Percentiles rank a stretch among this genome's conserved stretches.
Evolutionary conservation across 2,329 filamentous ascomycete species (phyloP).

Genomic region (Penicillium sp.): DNA sequence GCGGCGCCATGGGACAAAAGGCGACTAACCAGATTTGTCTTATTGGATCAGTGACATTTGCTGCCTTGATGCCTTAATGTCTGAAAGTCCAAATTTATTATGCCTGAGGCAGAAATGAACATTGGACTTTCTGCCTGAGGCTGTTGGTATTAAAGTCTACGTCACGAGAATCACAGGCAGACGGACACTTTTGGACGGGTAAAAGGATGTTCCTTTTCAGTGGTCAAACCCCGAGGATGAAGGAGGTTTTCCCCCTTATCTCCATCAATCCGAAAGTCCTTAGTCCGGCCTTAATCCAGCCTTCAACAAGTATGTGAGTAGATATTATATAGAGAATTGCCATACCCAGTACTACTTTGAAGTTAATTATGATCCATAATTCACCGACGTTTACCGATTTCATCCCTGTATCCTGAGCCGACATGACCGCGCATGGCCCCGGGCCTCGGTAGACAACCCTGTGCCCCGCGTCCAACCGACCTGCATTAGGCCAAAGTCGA

Average conservation of each 20-base stretch:
- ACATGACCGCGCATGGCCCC: conserved; percentile 25
- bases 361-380: too few species aligned
- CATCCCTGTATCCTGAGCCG: not conserved
- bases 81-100: not conserved
- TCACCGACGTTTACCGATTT: not conserved
- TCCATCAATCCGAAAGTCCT: not conserved
- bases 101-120: not conserved
- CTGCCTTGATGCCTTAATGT: not conserved
- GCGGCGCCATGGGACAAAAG: conserved; percentile 1
- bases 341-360: too few species aligned
- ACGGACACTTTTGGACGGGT: not conserved
- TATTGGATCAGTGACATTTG: not conserved
- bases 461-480: conserved; percentile 24
- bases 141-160: not conserved
- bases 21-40: not conserved
- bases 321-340: not conserved
- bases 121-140: not conserved
- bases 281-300: not conserved
- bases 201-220: not conserved
- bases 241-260: not conserved
- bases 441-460: conserved; percentile 21
- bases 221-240: not conserved
- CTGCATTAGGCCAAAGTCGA: conserved; percentile 10
- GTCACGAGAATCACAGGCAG: not conserved
- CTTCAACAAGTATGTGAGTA: not conserved